phyloP scores from a whole-genome alignment of 2,329 filamentous ascomycete species.

The Neopestalotiopsis clavispora region DNA sequence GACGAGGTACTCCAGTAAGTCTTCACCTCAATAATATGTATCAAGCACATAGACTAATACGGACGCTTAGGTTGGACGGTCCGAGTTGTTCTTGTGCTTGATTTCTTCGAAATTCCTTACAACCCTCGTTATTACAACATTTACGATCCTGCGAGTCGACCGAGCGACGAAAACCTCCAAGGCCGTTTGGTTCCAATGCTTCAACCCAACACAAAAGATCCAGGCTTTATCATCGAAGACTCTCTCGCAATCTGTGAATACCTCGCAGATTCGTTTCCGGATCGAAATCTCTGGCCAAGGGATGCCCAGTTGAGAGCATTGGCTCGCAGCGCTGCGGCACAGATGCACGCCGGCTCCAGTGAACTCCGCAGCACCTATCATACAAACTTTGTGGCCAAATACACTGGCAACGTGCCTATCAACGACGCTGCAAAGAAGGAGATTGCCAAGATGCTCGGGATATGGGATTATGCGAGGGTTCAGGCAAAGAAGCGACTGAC shows the following conservation, averaged over 20 bases:
- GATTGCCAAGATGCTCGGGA: conserved; percentile 26
- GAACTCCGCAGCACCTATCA: conserved; percentile 46
- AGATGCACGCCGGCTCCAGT: conserved; percentile 52
- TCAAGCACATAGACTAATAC: not conserved
- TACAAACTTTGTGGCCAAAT: conserved; percentile 44
- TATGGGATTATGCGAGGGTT: conserved; percentile 29
- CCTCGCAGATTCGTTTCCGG: conserved; percentile 47
- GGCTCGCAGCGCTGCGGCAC: conserved; percentile 47
- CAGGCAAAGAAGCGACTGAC: conserved; percentile 24
- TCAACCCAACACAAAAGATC: conserved; percentile 44
- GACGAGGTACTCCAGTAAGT: conserved; percentile 15
- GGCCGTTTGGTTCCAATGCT: conserved; percentile 43
- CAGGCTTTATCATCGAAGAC: conserved; percentile 45
- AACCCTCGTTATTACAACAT: conserved; percentile 43
- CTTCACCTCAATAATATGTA: not conserved
- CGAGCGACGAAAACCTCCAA: conserved; percentile 38
- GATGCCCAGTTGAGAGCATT: conserved; percentile 44
- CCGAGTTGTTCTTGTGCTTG: conserved; percentile 41
- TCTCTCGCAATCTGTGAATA: conserved; percentile 55
- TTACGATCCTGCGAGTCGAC: conserved; percentile 26
- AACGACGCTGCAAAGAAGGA: conserved; percentile 27
- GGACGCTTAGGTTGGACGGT: conserved; percentile 27
- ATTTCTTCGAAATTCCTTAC: conserved; percentile 47
- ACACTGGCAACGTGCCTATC: conserved; percentile 29
- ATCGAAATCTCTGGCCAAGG: conserved; percentile 44